Percentiles rank a stretch among this genome's conserved stretches.
Conservation (phyloP, 192 early-diverging fungal species). For the Anaeromyces robustus region DNA sequence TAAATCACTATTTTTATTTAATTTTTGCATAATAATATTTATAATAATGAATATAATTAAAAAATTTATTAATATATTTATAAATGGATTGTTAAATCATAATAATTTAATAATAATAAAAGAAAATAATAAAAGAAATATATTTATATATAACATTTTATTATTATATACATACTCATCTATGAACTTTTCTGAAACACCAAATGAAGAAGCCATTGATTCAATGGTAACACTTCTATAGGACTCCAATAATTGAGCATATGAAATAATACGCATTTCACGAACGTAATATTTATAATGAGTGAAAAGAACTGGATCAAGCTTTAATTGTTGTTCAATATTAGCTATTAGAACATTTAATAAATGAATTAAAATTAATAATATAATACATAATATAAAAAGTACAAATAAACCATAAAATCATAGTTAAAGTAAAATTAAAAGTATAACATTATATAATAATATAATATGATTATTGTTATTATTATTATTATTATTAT, state of each 20-base stretch:
- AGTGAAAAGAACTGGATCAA: constrained; percentile 57
- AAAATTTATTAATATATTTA: too few species aligned
- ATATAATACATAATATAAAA: too few species aligned
- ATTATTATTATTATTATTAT: too few species aligned
- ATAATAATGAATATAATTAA: too few species aligned
- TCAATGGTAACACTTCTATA: constrained; percentile 87
- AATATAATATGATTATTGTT: too few species aligned
- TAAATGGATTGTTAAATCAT: too few species aligned
- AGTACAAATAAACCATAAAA: too few species aligned
- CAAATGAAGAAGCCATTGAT: constrained; percentile 93
- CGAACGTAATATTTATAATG: constrained; percentile 90
- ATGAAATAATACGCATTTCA: constrained; percentile 95
- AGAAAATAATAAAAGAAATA: too few species aligned
- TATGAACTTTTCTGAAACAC: constrained; percentile 85
- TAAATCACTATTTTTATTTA: constrained; percentile 47
- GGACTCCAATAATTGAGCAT: constrained; percentile 88
- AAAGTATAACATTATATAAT: too few species aligned
- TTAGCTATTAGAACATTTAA: constrained; percentile 43
- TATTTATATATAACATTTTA: background rate
- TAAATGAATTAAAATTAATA: too few species aligned
- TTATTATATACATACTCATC: constrained; percentile 45
- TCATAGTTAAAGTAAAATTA: too few species aligned
- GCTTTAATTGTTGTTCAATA: constrained; percentile 63
- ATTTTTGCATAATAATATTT: background rate
- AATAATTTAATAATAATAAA: too few species aligned